Base-by-base conservation (phyloP, 2,329 filamentous ascomycete genomes). In the Talaromyces rugulosus region DNA sequence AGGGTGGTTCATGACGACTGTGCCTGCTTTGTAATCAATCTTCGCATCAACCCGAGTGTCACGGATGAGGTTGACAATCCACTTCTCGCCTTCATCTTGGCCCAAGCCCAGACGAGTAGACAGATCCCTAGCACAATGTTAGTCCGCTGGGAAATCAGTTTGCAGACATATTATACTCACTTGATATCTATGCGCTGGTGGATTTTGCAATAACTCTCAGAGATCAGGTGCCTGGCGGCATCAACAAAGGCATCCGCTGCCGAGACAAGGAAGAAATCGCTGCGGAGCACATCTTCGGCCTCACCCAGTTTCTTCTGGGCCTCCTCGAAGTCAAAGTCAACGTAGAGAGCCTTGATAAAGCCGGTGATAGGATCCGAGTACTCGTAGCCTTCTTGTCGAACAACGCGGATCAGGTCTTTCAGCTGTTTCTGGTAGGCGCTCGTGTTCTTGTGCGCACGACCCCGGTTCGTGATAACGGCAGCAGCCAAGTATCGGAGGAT, bases 141-240 rank as follows among this genome's bases (percentile, higher is more conserved):
- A 59, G 47, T 34, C 40, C 14, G 6, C 2, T 9, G 16, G 3
- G 5, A 40, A 36, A 30, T 16, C 8, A 42, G 12, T 42, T 16
- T n/a, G 30, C 4, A 7, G 5, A n/a, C 8, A 7, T 16, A 9
- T 28, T 7, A 8, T 31, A 77, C 83, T 71, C 76, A 88, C 85
- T 93, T 92, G 77, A 99, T 98, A 77, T 98, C 94, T 76, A 99
- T 99, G 71, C 94, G 87, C 75, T 96, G 92, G 79, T 98, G 96
- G 76, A 99, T 99, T 87, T 98, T 98, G 91, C 95, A 99, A 85
- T 99, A 99, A 77, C 88, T 92, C 83, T 99, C 95, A 60, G 94
- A 98, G 77, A 99, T 98, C 64, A 99, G 84, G 83, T 99, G 95
- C 73, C 95, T 86, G 44, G 95, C 95, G 56, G 92, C 89, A 74